A percentile compares a stretch with the other conserved stretches of the same genome.
phyloP scores from a whole-genome alignment of 2,329 filamentous ascomycete genomes.

The Calycina herbarum region DNA sequence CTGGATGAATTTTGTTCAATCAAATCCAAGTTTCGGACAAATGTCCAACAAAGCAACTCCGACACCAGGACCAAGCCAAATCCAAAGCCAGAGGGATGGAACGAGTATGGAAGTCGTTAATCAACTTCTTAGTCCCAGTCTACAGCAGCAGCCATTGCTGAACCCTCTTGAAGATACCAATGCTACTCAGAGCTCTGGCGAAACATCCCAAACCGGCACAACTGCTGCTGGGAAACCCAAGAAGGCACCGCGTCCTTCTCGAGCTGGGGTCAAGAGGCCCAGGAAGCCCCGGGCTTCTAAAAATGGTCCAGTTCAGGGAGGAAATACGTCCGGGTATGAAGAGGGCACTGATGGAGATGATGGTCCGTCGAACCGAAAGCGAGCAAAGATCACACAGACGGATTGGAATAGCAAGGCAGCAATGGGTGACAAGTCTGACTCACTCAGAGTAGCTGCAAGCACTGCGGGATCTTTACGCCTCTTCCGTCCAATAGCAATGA shows the following conservation, averaged over 20 bases:
- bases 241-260: conserved; percentile 33
- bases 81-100: conserved; percentile 28
- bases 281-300: conserved; percentile 26
- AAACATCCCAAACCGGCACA: conserved; percentile 19
- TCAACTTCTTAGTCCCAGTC: conserved; percentile 35
- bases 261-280: conserved; percentile 33
- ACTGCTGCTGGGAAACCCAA: conserved; percentile 21
- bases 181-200: conserved; percentile 21
- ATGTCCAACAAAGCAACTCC: conserved; percentile 27
- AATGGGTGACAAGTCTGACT: conserved; percentile 74
- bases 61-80: conserved; percentile 13
- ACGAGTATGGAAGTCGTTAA: conserved; percentile 44
- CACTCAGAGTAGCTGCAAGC: conserved; percentile 84
- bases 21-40: conserved; percentile 58
- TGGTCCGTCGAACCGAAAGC: conserved; percentile 59
- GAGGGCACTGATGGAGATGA: conserved; percentile 51
- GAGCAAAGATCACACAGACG: conserved; percentile 74
- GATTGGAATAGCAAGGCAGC: conserved; percentile 70
- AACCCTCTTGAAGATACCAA: conserved; percentile 24
- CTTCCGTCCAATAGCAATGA: conserved; percentile 69
- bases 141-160: conserved; percentile 27
- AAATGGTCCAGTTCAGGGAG: conserved; percentile 40
- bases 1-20: conserved; percentile 76
- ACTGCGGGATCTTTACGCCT: conserved; percentile 84
- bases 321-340: conserved; percentile 75